A percentile compares a stretch with the other conserved stretches of the same genome.
phyloP scores from a whole-genome alignment of 495 filamentous ascomycete genomes.

The Penicillium alfredii region DNA sequence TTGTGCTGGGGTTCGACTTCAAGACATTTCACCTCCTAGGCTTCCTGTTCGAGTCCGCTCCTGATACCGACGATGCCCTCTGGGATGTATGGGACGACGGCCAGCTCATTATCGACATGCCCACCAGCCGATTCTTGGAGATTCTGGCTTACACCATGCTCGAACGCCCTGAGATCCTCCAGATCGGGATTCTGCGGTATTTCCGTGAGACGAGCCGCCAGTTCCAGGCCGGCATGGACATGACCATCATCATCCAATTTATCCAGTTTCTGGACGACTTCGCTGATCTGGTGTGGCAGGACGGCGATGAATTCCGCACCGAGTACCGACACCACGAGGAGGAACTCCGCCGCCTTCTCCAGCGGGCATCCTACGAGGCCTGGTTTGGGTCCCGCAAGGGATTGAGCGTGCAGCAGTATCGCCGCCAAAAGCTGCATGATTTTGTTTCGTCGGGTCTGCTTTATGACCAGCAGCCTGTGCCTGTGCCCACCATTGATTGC shows the following conservation, averaged over 20 bases:
- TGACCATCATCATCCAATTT: constrained; percentile 30
- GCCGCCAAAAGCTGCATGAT: constrained; percentile 1
- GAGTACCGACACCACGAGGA: constrained; percentile 15
- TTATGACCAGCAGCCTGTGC: background rate
- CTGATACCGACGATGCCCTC: constrained; percentile 20
- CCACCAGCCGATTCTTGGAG: constrained; percentile 8
- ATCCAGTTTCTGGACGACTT: constrained; percentile 33
- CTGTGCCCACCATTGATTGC: too few species aligned
- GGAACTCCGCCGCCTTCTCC: constrained; percentile 23
- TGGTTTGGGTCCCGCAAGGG: constrained; percentile 26
- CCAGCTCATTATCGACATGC: constrained; percentile 13
- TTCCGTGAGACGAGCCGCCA: constrained; percentile 6
- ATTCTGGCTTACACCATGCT: constrained; percentile 7
- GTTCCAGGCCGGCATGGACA: constrained; percentile 27
- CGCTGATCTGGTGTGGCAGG: constrained; percentile 21
- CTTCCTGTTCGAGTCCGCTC: constrained; percentile 24
- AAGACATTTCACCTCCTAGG: constrained; percentile 18
- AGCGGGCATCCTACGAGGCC: constrained; percentile 24
- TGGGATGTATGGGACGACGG: constrained; percentile 26
- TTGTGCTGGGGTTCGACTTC: constrained; percentile 31
- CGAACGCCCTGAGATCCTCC: constrained; percentile 4
- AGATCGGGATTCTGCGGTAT: constrained; percentile 10
- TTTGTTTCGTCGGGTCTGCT: constrained; percentile 4
- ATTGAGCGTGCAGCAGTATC: constrained; percentile 10
- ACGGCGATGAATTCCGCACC: constrained; percentile 7